phyloP scores from a whole-genome alignment of 2,329 filamentous ascomycete genomes.

The Arachnopeziza araneosa region DNA sequence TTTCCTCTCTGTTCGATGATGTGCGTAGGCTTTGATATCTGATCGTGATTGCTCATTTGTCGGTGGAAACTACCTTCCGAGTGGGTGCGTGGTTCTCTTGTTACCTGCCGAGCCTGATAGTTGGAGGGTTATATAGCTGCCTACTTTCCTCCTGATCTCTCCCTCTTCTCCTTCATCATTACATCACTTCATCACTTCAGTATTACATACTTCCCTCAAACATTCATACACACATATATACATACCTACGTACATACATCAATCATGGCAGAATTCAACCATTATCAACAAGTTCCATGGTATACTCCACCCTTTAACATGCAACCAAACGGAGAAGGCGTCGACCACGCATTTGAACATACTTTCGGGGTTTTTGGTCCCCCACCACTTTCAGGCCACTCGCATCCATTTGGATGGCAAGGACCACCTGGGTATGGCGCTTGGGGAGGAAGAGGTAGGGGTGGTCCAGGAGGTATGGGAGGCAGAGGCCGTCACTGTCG shows the following conservation, averaged over 20 bases:
- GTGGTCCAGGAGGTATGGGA: background rate
- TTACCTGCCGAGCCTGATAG: background rate
- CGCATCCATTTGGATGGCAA: conserved; percentile 13
- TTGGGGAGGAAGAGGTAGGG: background rate
- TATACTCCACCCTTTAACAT: conserved; percentile 24
- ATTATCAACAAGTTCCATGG: conserved; percentile 26
- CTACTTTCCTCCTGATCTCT: conserved; percentile 2
- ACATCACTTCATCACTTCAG: conserved; percentile 1
- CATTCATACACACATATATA: conserved; percentile 7
- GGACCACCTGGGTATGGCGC: conserved; percentile 8
- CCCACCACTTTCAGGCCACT: conserved; percentile 8
- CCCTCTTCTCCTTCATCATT: conserved; percentile 8
- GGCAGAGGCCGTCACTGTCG: conserved; percentile 12
- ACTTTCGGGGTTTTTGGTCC: conserved; percentile 17
- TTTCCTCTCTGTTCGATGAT: conserved; percentile 15
- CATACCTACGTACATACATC: conserved; percentile 15
- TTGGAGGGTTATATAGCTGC: conserved; percentile 15
- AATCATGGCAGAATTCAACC: conserved; percentile 24
- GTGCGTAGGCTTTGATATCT: conserved; percentile 16
- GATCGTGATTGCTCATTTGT: conserved; percentile 5
- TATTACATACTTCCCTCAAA: conserved; percentile 11
- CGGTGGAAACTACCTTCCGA: conserved; percentile 2
- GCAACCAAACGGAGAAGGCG: conserved; percentile 23
- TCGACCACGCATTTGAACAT: conserved; percentile 22
- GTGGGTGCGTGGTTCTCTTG: conserved; percentile 1